phyloP scores from a whole-genome alignment of 2,329 filamentous ascomycete genomes.

The Alternaria atra region DNA sequence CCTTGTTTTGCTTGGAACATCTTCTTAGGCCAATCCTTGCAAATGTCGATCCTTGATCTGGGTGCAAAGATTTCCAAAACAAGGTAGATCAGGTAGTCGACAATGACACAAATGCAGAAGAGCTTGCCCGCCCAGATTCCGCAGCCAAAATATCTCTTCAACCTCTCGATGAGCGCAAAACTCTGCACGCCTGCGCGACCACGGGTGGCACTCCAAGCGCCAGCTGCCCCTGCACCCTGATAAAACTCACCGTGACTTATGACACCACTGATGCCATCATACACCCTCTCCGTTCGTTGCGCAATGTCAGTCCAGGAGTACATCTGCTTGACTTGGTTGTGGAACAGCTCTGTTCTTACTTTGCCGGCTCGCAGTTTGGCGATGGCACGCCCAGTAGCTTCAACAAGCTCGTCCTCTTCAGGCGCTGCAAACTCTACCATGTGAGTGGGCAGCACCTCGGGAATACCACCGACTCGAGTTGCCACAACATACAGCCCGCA shows the following conservation, averaged over 20 bases:
- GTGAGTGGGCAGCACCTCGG: conserved; percentile 91
- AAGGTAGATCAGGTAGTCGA: conserved; percentile 91
- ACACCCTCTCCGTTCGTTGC: conserved; percentile 90
- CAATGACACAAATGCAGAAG: conserved; percentile 91
- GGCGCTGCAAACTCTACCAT: conserved; percentile 99
- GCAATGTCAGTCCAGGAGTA: conserved; percentile 99
- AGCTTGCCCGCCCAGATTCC: conserved; percentile 98
- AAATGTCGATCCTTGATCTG: conserved; percentile 84
- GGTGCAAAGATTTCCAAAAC: conserved; percentile 89
- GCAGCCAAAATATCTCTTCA: conserved; percentile 97
- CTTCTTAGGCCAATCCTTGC: conserved; percentile 91
- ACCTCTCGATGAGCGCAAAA: conserved; percentile 89
- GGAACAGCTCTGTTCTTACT: conserved; percentile 90
- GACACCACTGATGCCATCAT: conserved; percentile 89
- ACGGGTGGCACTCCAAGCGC: conserved; percentile 72
- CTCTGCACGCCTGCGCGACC: conserved; percentile 77
- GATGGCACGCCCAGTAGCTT: conserved; percentile 89
- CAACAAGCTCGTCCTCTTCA: conserved; percentile 93
- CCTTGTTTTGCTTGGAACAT: conserved; percentile 20
- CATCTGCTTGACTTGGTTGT: conserved; percentile 97
- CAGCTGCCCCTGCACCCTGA: conserved; percentile 75
- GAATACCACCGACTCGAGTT: conserved; percentile 95
- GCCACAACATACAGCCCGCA: conserved; percentile 97
- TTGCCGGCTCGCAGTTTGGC: conserved; percentile 83
- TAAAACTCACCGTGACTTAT: conserved; percentile 89